Conservation (phyloP, 306 rosid species). For the Alnus glutinosa region DNA sequence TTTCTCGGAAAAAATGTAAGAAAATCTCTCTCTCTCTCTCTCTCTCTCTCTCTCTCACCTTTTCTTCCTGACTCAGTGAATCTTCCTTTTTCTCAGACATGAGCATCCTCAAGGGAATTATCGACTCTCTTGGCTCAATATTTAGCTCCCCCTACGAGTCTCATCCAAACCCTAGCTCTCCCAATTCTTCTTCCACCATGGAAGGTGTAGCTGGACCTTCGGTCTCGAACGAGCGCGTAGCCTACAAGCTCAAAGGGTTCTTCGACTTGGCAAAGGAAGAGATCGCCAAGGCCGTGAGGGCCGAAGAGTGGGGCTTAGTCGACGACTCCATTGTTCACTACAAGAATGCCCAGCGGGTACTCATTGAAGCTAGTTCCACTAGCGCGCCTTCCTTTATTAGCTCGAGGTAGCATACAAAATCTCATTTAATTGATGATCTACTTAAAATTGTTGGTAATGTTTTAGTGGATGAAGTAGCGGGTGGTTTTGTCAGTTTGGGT, state of each 20-base stretch:
- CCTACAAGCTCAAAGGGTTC: conserved; percentile 87
- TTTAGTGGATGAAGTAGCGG: background rate
- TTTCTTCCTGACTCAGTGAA: background rate
- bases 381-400: conserved; percentile 72
- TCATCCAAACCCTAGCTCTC: conserved; percentile 28
- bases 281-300: conserved; percentile 92
- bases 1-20: conserved; percentile 20
- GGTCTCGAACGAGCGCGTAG: conserved; percentile 82
- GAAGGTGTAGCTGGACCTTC: conserved; percentile 51
- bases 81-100: conserved; percentile 28
- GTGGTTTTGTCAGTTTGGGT: background rate
- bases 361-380: conserved; percentile 78
- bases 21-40: background rate
- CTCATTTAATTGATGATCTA: background rate
- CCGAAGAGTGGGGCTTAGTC: conserved; percentile 91
- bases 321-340: conserved; percentile 84
- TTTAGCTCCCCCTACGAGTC: conserved; percentile 41
- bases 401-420: conserved; percentile 44
- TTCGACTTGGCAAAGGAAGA: conserved; percentile 84
- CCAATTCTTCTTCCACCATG: conserved; percentile 57
- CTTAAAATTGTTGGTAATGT: background rate
- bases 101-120: conserved; percentile 68
- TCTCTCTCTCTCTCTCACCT: background rate
- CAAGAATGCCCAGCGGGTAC: conserved; percentile 71
- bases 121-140: conserved; percentile 64